Evolutionary conservation across 441 rosid genomes (phyloP).

Genomic region (Adansonia gregorii): DNA sequence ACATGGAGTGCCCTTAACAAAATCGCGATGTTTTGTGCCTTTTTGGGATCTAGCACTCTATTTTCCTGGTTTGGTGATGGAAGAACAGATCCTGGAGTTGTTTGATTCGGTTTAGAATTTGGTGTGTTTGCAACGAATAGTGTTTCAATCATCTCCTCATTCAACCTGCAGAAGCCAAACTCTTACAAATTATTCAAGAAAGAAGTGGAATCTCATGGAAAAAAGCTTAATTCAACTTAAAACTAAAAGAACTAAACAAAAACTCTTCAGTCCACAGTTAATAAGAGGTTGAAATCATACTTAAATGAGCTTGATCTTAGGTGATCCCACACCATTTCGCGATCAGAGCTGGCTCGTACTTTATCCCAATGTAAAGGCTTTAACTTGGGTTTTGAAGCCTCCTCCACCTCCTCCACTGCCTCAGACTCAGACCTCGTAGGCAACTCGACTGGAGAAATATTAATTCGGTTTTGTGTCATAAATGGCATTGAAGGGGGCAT

Average conservation of each 20-base stretch:
- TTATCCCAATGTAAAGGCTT: slow-evolving; percentile 99
- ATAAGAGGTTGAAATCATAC: slow-evolving; percentile 49
- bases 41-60: slow-evolving; percentile 87
- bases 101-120: slow-evolving; percentile 49
- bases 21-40: slow-evolving; percentile 91
- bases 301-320: slow-evolving; percentile 87
- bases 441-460: slow-evolving; percentile 52
- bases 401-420: slow-evolving; percentile 47
- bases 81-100: slow-evolving; percentile 57
- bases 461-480: slow-evolving; percentile 52
- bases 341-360: slow-evolving; percentile 98
- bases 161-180: slow-evolving; percentile 65
- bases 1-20: slow-evolving; percentile 81
- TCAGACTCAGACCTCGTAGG: slow-evolving; percentile 41
- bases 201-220: background rate
- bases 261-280: background rate
- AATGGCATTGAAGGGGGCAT: slow-evolving; percentile 85
- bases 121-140: slow-evolving; percentile 81
- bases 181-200: slow-evolving; percentile 23
- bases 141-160: slow-evolving; percentile 97
- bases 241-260: background rate
- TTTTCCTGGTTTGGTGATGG: slow-evolving; percentile 65
- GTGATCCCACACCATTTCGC: slow-evolving; percentile 99
- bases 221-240: background rate
- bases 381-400: slow-evolving; percentile 75